Evolutionary conservation across 371 early-diverging fungal genomes (phyloP).

Genomic region (Nematocida ironsii): DNA sequence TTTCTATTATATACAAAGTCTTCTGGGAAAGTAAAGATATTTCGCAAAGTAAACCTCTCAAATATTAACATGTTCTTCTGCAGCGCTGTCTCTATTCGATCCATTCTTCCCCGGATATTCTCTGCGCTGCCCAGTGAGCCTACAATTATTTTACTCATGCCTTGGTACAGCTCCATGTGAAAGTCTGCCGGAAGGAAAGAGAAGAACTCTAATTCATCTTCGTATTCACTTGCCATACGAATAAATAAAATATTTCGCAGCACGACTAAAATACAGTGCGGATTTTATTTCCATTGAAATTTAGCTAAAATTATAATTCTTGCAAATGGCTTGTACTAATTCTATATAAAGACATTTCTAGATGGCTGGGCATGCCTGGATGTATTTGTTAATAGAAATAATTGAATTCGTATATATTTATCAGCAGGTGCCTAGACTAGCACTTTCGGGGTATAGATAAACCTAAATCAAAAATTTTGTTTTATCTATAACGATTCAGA

Average conservation of each 20-base stretch:
- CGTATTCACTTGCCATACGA: slow-evolving; percentile 37
- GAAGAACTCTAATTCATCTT: slow-evolving; percentile 69
- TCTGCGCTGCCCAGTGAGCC: neutral
- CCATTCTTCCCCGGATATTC: slow-evolving; percentile 17
- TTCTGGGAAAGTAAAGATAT: slow-evolving; percentile 67
- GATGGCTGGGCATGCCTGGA: no score
- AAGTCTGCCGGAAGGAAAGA: slow-evolving; percentile 65
- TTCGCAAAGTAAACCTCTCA: slow-evolving; percentile 65
- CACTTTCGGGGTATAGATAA: no score
- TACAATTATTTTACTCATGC: slow-evolving; percentile 24
- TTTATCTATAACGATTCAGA: no score
- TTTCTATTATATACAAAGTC: slow-evolving; percentile 65
- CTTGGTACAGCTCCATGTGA: slow-evolving; percentile 60
- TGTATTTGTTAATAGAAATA: no score
- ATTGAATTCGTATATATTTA: no score
- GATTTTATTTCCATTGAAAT: no score
- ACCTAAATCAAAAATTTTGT: no score
- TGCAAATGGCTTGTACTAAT: no score
- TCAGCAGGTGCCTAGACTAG: no score
- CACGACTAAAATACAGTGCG: no score
- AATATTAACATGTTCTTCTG: slow-evolving; percentile 67
- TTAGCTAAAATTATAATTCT: no score
- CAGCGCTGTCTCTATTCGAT: slow-evolving; percentile 49
- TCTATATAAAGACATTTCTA: no score
- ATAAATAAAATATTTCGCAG: slow-evolving; percentile 32